Conservation (phyloP, 2,329 filamentous ascomycete genomes). For the Aurifilum marmelostoma region DNA sequence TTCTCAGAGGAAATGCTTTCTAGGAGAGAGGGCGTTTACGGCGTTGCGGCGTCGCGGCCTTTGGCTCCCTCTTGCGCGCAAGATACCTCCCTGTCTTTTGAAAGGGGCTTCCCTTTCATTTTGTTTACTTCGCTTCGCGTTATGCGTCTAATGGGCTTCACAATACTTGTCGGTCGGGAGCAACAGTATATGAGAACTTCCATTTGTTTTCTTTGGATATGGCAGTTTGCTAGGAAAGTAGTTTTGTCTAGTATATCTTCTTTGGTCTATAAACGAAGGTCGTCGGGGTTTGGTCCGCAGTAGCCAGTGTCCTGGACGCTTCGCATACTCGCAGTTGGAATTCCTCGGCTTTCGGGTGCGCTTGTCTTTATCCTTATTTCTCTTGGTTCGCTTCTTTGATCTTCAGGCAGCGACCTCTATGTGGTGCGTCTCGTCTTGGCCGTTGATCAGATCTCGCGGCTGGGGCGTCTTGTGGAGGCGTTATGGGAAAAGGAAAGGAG, state of each 20-base stretch:
- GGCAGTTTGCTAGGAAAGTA: not conserved
- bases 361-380: not conserved
- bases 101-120: conserved; percentile 2
- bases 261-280: not conserved
- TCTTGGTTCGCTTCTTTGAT: not conserved
- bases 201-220: not conserved
- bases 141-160: too few relatives aligned
- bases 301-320: not conserved
- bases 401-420: not conserved
- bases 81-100: conserved; percentile 25
- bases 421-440: not conserved
- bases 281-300: not conserved
- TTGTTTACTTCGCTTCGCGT: not conserved
- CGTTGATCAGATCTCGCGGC: not conserved
- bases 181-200: not conserved
- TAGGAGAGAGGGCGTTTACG: conserved; percentile 23
- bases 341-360: not conserved
- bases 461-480: not conserved
- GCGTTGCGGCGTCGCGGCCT: conserved; percentile 28
- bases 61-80: conserved; percentile 16
- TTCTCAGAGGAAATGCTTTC: conserved; percentile 18
- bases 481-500: not conserved
- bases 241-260: not conserved
- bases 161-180: not conserved
- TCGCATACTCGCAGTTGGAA: not conserved